Evolutionary conservation across 2,329 filamentous ascomycete species (phyloP), one percentile per base, ranked within the genome.

Genomic region (Ambrosiella beaveri): DNA sequence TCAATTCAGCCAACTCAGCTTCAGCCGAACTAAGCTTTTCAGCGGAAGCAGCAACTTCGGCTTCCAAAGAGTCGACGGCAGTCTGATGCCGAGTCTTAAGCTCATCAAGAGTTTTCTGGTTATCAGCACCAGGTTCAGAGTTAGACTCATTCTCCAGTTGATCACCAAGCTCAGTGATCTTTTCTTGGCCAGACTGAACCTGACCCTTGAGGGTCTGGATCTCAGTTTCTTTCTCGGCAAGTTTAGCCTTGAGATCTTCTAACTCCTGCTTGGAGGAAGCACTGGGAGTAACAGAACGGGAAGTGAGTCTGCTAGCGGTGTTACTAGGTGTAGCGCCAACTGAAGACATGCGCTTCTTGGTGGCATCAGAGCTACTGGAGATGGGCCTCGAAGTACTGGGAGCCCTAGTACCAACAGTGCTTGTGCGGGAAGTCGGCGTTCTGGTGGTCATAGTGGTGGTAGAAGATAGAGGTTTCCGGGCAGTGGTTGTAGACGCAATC

Each of bases 221-320:
- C 64, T 81, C 77, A 6, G 73, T 67, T 64, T 83, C 79, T 62
- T 78, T 80, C 38, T 78, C 73, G 3, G 73, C 71, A 19, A 84
- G 71, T 68, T 82, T 81, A 7, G 71, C 67, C 70, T 80, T 83
- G 49, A 84, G 71, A 51, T 79, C 75, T 54, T 83, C 80, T 2
- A 79, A 69, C 64, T 80, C 79, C 68, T 79, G 82, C 17, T 74
- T 66, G 7, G 73, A 70, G 39, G 71, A 67, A 47, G 70, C 69
- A 15, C 69, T 67, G 8, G 65, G 66, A 13, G 71, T 64, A 13
- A 58, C 59, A 11, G 59, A 61, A 5, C 59, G 59, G 36, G 50
- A 56, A 35, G 65, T 35, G 74, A 72, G 56, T 61, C 59, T 58
- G 62, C 77, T 74, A 56, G 71, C 58, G 2, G 70, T 62, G 3